Conservation (phyloP, 768 basidiomycete genomes). For the Trametes maxima region DNA sequence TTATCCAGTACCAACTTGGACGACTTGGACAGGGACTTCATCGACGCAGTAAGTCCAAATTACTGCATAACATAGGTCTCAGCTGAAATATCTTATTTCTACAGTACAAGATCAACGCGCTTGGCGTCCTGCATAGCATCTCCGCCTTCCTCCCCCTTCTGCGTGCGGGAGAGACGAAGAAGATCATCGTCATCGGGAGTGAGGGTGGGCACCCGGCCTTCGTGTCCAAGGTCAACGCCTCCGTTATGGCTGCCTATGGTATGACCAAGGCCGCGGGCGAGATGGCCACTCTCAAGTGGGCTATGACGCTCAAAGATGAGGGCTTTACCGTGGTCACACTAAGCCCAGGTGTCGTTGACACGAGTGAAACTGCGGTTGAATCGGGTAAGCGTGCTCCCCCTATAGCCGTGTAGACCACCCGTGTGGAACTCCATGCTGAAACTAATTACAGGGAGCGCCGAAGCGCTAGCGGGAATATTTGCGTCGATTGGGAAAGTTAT, state of each 20-base stretch:
- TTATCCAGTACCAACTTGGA: constrained; percentile 11
- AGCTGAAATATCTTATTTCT: neutral
- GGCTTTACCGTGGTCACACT: constrained; percentile 8
- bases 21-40: constrained; percentile 19
- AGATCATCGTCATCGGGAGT: constrained; percentile 25
- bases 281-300: constrained; percentile 3
- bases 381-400: neutral
- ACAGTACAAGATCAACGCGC: constrained; percentile 39
- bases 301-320: constrained; percentile 4
- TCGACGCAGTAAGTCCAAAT: constrained; percentile 7
- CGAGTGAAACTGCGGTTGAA: neutral
- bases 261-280: constrained; percentile 1
- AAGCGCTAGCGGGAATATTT: neutral
- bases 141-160: constrained; percentile 44
- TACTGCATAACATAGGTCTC: neutral
- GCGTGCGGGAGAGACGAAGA: constrained; percentile 34
- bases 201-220: neutral
- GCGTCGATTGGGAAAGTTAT: neutral
- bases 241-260: constrained; percentile 3
- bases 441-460: neutral
- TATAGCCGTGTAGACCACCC: too few species aligned
- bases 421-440: neutral
- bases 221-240: neutral
- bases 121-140: constrained; percentile 39
- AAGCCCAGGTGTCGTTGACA: constrained; percentile 1